These are phyloP conservation scores for Haplosporangium sp. DNA, from an alignment of 371 early-diverging fungal genomes.

Conservation along the genomic window DNA sequence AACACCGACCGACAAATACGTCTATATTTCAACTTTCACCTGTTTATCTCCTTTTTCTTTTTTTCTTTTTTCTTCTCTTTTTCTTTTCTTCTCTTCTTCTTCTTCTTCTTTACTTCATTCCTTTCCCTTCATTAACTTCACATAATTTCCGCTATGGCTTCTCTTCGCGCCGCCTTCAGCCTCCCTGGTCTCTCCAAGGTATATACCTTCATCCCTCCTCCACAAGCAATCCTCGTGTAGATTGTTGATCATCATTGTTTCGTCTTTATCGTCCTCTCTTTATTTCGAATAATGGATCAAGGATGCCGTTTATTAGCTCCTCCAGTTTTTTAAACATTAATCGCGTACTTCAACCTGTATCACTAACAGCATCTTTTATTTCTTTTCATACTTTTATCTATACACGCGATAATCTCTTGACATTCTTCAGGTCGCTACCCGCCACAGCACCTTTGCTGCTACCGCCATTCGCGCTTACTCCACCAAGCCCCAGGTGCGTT, in stretches of 20 bases:
- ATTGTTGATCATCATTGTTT: no score
- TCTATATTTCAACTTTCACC: background rate
- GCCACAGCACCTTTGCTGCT: slow-evolving; percentile 47
- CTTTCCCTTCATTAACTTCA: background rate
- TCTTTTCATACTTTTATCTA: background rate
- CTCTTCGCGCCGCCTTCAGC: slow-evolving; percentile 50
- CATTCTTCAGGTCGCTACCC: slow-evolving; percentile 36
- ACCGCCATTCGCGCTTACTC: slow-evolving; percentile 52
- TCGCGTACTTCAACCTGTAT: no score
- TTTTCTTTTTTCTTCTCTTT: slow-evolving; percentile 1
- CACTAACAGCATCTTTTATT: no score
- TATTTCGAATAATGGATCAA: no score
- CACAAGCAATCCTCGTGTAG: no score
- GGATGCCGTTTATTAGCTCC: no score
- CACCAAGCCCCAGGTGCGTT: slow-evolving; percentile 55
- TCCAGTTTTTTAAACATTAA: no score
- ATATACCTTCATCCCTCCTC: background rate
- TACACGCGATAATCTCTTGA: no score
- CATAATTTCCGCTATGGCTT: slow-evolving; percentile 30
- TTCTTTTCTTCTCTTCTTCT: slow-evolving; percentile 9
- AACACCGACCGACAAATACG: slow-evolving; percentile 5
- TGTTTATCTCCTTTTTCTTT: background rate
- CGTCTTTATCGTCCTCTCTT: no score
- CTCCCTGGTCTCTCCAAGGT: slow-evolving; percentile 56
- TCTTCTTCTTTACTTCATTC: background rate